A percentile compares a stretch with the other conserved stretches of the same genome.
Evolutionary conservation across 1,284 basidiomycete genomes (phyloP).

Genomic region (Moniliophthora roreri): DNA sequence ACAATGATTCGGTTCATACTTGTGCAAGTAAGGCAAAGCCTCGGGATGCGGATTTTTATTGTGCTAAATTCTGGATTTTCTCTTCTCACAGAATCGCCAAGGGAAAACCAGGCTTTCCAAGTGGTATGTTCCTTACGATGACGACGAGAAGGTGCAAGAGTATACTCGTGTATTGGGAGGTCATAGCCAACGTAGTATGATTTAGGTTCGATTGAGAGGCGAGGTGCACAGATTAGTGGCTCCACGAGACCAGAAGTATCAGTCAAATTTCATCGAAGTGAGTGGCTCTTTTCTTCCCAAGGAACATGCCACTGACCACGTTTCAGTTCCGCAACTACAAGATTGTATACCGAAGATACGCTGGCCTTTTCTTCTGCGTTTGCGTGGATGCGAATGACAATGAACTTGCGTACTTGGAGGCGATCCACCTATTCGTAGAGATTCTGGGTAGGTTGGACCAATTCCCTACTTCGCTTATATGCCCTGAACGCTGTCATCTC

Average conservation of each 20-base stretch:
- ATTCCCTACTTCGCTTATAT: constrained; percentile 4
- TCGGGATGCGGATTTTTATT: background rate
- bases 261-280: constrained; percentile 99
- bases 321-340: constrained; percentile 92
- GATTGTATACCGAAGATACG: constrained; percentile 93
- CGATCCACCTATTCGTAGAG: constrained; percentile 98
- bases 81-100: constrained; percentile 78
- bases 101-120: constrained; percentile 97
- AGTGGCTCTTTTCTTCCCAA: constrained; percentile 22
- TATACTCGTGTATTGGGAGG: background rate
- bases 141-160: constrained; percentile 87
- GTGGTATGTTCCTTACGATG: constrained; percentile 96
- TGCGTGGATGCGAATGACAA: constrained; percentile 99
- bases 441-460: constrained; percentile 74
- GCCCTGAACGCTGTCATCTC: constrained; percentile 6
- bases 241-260: constrained; percentile 97
- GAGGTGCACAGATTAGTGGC: constrained; percentile 96
- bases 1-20: constrained; percentile 94
- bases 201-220: constrained; percentile 80
- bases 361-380: constrained; percentile 96
- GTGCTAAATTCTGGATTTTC: constrained; percentile 1
- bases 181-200: background rate
- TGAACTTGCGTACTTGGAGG: constrained; percentile 95
- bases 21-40: constrained; percentile 63
- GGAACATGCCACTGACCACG: background rate